Evolutionary conservation across 768 basidiomycete genomes (phyloP), one percentile per base, ranked within the genome.

Genomic region (Candolleomyces eurysporus): DNA sequence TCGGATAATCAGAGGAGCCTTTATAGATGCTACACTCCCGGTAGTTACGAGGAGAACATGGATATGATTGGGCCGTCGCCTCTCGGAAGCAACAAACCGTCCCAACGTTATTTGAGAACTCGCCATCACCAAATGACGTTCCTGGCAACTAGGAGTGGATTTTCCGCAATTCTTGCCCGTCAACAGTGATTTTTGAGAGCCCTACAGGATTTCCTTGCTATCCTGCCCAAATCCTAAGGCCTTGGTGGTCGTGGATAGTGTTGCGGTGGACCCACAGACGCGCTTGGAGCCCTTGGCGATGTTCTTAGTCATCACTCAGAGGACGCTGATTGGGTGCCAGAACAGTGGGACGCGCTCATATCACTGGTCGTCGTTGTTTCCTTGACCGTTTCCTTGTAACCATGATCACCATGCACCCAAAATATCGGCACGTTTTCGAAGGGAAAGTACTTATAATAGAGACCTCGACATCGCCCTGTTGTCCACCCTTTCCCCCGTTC

Each of bases 21-120:
- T 98, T 70, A 98, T 85, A 56, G 94, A 94, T 0, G 96, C 96
- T 9, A 99, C 96, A 68, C 92, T 95, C n/a, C 96, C 96, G 0
- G 94, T 92, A 0, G 91, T 88, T 62, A 98, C 87, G 43, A 98
- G 79, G 4, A 98, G 74, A 48, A 97, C 85, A 69, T 96, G 90
- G 0, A 76, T 79, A 62, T 71, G 73, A 1, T 79, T 81, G 19
- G 76, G 70, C 10, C 64, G 69, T 48, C 82, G 80, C 61, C 81
- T 75, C 8, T 68, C 58, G 57, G 77, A 72, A 17, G 82, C 77
- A 48, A 77, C 68, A 68, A 84, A 84, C 16, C 31, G 52, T 30
- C 32, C 32, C 30, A 11, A 11, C 52, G 21, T 39, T 39, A 17
- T 17, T 30, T 36, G 36, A 11, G 36, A 8, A 36, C 36, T 36